phyloP scores from a whole-genome alignment of 805 yeast genomes.

The Starmerella bombicola region DNA sequence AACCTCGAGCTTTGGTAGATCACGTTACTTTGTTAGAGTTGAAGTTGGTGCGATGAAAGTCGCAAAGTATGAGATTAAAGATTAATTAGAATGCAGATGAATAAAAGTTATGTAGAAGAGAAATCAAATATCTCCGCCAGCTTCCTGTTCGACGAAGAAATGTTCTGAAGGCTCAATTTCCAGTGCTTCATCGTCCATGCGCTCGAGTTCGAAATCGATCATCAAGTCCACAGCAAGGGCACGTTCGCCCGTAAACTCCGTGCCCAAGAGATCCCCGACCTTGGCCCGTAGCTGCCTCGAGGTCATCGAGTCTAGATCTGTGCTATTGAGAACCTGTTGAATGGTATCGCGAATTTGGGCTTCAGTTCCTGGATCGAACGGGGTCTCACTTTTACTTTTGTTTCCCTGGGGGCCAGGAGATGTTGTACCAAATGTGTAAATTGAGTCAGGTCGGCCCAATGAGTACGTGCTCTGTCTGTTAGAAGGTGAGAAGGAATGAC shows the following conservation, averaged over 20 bases:
- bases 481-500: background rate
- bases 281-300: constrained; percentile 28
- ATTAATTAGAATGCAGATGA: background rate
- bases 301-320: constrained; percentile 30
- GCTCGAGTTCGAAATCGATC: constrained; percentile 32
- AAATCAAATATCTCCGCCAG: no score
- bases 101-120: no score
- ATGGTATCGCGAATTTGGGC: constrained; percentile 26
- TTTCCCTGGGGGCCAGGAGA: background rate
- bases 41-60: background rate
- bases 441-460: constrained; percentile 5
- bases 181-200: constrained; percentile 18
- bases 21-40: no score
- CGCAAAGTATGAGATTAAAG: no score
- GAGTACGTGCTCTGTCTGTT: background rate
- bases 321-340: constrained; percentile 24
- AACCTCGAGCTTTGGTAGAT: no score
- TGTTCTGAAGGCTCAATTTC: background rate
- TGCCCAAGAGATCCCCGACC: constrained; percentile 30
- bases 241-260: constrained; percentile 26
- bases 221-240: constrained; percentile 26
- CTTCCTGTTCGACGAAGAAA: constrained; percentile 8
- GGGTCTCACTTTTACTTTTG: background rate
- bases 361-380: constrained; percentile 23
- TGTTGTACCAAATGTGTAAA: constrained; percentile 5